Percentiles rank a stretch among this genome's conserved stretches.
Evolutionary conservation across 2,329 filamentous ascomycete species (phyloP).

Genomic region (Sporothrix sp.): DNA sequence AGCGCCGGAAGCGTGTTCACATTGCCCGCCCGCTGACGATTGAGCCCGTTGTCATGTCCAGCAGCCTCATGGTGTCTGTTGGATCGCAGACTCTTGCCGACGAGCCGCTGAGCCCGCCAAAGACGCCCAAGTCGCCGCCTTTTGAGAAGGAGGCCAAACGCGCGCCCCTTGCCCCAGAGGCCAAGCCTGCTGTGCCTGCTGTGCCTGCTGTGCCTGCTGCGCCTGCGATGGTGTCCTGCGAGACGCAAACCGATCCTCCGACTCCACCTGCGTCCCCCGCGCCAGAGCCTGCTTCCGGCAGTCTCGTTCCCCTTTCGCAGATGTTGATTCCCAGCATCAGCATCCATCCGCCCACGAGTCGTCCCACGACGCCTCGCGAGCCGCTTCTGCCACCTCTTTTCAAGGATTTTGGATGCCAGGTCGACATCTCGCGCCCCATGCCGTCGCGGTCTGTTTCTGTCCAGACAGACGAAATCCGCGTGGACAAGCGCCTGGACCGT

Average conservation of each 20-base stretch:
- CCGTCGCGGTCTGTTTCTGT: slow-evolving; percentile 46
- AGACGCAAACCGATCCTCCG: slow-evolving; percentile 52
- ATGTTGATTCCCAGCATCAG: slow-evolving; percentile 73
- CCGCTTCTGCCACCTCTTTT: slow-evolving; percentile 69
- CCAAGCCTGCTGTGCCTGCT: slow-evolving; percentile 18
- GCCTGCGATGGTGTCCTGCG: slow-evolving; percentile 39
- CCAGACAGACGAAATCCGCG: slow-evolving; percentile 85
- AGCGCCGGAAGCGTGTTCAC: slow-evolving; percentile 59
- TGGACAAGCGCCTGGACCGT: slow-evolving; percentile 66
- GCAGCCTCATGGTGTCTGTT: slow-evolving; percentile 51
- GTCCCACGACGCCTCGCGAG: slow-evolving; percentile 67
- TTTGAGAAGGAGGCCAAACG: slow-evolving; percentile 25
- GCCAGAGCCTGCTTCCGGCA: not conserved
- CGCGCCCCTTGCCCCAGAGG: not conserved
- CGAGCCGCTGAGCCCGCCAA: slow-evolving; percentile 54
- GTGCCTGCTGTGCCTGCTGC: slow-evolving; percentile 34
- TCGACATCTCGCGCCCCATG: slow-evolving; percentile 43
- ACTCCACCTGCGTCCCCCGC: slow-evolving; percentile 15
- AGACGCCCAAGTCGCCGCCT: slow-evolving; percentile 48
- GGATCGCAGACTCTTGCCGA: slow-evolving; percentile 55
- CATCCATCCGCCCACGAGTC: slow-evolving; percentile 78
- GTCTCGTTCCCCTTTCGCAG: slow-evolving; percentile 18
- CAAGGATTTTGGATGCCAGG: slow-evolving; percentile 78
- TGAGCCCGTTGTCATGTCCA: slow-evolving; percentile 31
- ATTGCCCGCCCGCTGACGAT: slow-evolving; percentile 40